phyloP scores from a whole-genome alignment of 2,329 filamentous ascomycete species.

The Talaromyces albobiverticillius region DNA sequence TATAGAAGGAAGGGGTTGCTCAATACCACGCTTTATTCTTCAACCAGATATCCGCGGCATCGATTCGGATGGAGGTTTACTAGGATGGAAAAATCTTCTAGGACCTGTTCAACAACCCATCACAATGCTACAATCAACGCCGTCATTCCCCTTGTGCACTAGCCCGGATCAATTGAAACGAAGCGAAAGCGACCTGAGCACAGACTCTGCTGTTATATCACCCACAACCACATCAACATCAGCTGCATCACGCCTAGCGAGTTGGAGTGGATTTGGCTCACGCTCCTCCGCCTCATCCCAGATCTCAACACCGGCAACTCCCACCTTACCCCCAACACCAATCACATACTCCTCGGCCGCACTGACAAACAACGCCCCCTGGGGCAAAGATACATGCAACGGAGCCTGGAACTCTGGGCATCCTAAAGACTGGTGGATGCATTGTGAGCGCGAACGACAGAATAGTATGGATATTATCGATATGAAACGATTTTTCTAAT shows the following conservation, averaged over 20 bases:
- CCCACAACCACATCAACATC: slow-evolving; percentile 16
- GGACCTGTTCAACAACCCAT: slow-evolving; percentile 38
- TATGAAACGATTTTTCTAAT: slow-evolving; percentile 34
- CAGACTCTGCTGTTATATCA: slow-evolving; percentile 26
- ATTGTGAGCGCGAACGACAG: slow-evolving; percentile 42
- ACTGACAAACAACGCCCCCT: slow-evolving; percentile 27
- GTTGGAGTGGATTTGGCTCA: slow-evolving; percentile 33
- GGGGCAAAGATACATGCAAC: slow-evolving; percentile 43
- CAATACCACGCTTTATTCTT: slow-evolving; percentile 40
- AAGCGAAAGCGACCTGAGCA: slow-evolving; percentile 19
- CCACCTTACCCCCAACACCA: slow-evolving; percentile 30
- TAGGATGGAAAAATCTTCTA: slow-evolving; percentile 45
- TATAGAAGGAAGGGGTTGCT: slow-evolving; percentile 23
- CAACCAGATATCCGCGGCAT: slow-evolving; percentile 40
- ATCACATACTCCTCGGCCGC: slow-evolving; percentile 25
- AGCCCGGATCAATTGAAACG: slow-evolving; percentile 4
- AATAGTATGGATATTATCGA: slow-evolving; percentile 30
- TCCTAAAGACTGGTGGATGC: slow-evolving; percentile 45
- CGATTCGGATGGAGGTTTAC: slow-evolving; percentile 43
- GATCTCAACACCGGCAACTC: slow-evolving; percentile 19
- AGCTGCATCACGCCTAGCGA: slow-evolving; percentile 27
- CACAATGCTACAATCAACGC: slow-evolving; percentile 14
- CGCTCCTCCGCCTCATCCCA: slow-evolving; percentile 31
- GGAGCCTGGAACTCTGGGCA: slow-evolving; percentile 43
- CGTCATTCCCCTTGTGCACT: slow-evolving; percentile 18